Percentiles rank a stretch among this genome's conserved stretches.
phyloP scores from a whole-genome alignment of 257 asterid genomes.

The Gentiana straminea region DNA sequence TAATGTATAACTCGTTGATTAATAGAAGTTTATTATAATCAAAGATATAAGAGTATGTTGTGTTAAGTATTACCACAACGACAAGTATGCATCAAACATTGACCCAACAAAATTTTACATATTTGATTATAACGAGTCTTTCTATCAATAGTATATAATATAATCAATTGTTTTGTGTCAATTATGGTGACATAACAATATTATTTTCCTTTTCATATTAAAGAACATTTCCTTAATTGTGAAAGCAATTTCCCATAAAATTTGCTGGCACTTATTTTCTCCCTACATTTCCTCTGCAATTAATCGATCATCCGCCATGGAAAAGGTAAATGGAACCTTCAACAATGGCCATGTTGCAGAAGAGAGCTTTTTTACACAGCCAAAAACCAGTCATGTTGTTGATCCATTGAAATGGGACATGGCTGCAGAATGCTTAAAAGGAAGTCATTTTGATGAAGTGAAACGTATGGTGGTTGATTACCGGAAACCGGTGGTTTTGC shows the following conservation, averaged over 20 bases:
- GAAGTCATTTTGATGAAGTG: slow-evolving; percentile 29
- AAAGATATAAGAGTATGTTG: too few species aligned
- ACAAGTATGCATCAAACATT: too few species aligned
- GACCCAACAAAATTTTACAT: too few species aligned
- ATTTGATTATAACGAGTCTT: too few species aligned
- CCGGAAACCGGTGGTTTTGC: slow-evolving; percentile 20
- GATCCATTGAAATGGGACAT: slow-evolving; percentile 32
- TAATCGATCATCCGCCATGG: slow-evolving; percentile 2
- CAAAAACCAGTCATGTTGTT: not conserved
- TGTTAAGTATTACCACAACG: too few species aligned
- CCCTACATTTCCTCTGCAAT: not conserved
- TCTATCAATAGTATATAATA: too few species aligned
- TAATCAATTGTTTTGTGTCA: too few species aligned
- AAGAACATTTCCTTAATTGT: too few species aligned
- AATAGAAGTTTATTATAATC: too few species aligned
- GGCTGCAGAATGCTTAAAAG: slow-evolving; percentile 28
- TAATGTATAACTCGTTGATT: too few species aligned
- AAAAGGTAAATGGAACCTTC: slow-evolving; percentile 1
- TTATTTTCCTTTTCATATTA: too few species aligned
- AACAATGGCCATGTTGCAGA: slow-evolving; percentile 3
- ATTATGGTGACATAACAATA: too few species aligned
- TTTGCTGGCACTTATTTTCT: slow-evolving; percentile 14
- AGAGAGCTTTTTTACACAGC: slow-evolving; percentile 4
- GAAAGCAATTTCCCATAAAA: not conserved
- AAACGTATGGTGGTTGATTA: slow-evolving; percentile 28